Evolutionary conservation across 2,329 filamentous ascomycete species (phyloP), one percentile per base, ranked within the genome.

Genomic region (Aschersonia sp.): DNA sequence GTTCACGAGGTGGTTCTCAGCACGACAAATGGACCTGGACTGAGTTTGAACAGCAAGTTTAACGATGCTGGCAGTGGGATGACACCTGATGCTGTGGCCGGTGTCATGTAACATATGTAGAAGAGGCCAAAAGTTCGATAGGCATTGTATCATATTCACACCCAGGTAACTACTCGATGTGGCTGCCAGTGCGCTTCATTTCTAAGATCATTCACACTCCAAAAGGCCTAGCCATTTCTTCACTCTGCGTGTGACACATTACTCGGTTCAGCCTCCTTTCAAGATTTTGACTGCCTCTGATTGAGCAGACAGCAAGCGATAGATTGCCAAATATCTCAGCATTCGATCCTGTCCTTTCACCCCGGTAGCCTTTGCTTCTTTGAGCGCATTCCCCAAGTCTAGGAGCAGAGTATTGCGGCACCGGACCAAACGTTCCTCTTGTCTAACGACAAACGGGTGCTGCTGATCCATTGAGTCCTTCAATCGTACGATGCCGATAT

Each of bases 31-130:
- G 82, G 84, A 2, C 89, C 92, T 1, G 91, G 88, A 0, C 80
- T 98, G 70, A 88, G 82, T 61, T 68, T 98, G 62, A 94, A 78
- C 61, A 91, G 89, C 49, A 79, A 84, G 48, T 85, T 92, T 63
- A 79, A 69, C 57, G 72, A 82, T 47, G 71, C 74, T 4, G 73
- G 78, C 51, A 78, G 78, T 51, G 69, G 66, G 45, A 63, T 84
- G 45, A 69, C 71, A 43, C 67, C 74, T 30, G 71, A 67, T 44
- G 66, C 76, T 51, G 58, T 83, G 56, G 67, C 71, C 47, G 70
- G 69, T 29, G 67, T 71, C 51, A 79, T 78, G 71, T 77, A 74
- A 67, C 51, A 28, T 42, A 12, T 5, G 6, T n/a, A 9, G 40
- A 10, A 10, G 20, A 28, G 20, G 20, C 20, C 20, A 20, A 20